Percentiles rank a stretch among this genome's conserved stretches.
phyloP scores from a whole-genome alignment of 2,329 filamentous ascomycete genomes.

The Fusarium denticulatum region DNA sequence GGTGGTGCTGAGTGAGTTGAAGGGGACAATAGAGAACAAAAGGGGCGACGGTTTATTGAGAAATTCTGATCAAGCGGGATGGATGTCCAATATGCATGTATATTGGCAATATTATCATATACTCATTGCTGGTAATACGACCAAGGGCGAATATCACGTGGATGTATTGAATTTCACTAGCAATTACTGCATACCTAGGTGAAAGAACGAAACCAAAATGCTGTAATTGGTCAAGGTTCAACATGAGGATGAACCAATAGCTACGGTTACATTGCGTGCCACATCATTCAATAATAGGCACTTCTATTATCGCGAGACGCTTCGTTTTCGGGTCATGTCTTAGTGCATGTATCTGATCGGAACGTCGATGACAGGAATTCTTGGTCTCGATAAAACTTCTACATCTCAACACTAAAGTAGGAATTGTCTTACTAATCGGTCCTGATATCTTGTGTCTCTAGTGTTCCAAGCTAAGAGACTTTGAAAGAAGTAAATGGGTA shows the following conservation, averaged over 20 bases:
- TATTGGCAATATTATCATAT: background rate
- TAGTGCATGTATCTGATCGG: background rate
- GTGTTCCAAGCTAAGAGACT: accelerated
- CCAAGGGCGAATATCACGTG: background rate
- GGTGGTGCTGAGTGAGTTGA: background rate
- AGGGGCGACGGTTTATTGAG: background rate
- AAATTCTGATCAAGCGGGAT: no score
- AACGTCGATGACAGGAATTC: background rate
- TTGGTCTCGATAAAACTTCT: background rate
- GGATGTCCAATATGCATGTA: background rate
- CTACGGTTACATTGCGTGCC: background rate
- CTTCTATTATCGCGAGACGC: accelerated
- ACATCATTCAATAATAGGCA: background rate
- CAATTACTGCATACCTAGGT: background rate
- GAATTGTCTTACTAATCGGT: background rate
- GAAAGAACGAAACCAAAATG: background rate
- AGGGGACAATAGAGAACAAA: background rate
- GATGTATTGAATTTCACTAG: background rate
- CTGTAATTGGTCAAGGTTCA: background rate
- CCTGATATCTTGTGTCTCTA: background rate
- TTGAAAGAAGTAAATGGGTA: background rate
- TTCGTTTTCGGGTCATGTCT: no score
- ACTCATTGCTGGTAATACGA: background rate
- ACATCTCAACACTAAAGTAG: background rate
- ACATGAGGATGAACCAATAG: background rate